These are phyloP conservation scores for Barnettozyma populi DNA, from an alignment of 805 yeast genomes.

Conservation along the genomic window DNA sequence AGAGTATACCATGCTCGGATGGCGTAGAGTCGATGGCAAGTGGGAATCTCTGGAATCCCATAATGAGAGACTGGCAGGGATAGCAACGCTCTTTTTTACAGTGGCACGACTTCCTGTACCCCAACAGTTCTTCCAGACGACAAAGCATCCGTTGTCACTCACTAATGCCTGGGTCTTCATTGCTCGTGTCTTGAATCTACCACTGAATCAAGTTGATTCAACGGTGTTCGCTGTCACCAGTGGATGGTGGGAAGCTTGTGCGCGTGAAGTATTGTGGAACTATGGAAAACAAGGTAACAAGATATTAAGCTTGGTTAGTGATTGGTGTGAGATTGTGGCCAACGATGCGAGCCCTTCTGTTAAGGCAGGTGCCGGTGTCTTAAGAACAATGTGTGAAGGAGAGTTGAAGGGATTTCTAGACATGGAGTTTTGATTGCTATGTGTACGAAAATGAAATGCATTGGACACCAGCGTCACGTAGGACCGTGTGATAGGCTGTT, in stretches of 20 bases:
- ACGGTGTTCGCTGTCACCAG: conserved; percentile 68
- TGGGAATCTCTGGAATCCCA: conserved; percentile 60
- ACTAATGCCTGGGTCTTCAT: conserved; percentile 61
- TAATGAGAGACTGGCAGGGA: conserved; percentile 84
- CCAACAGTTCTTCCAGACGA: conserved; percentile 23
- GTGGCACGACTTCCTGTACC: conserved; percentile 50
- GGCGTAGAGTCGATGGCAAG: conserved; percentile 49
- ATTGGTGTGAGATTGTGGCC: conserved; percentile 49
- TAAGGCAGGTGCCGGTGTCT: conserved; percentile 74
- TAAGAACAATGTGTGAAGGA: conserved; percentile 70
- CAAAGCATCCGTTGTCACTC: conserved; percentile 51
- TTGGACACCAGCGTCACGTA: too few relatives aligned
- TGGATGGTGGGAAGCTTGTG: conserved; percentile 91
- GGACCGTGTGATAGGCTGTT: too few relatives aligned
- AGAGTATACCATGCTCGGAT: conserved; percentile 61
- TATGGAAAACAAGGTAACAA: conserved; percentile 73
- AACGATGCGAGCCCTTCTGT: conserved; percentile 31
- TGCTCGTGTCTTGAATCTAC: conserved; percentile 65
- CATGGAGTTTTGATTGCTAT: conserved; percentile 19
- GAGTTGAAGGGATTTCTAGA: conserved; percentile 35
- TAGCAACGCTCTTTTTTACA: conserved; percentile 72
- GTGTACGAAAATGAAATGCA: neutral
- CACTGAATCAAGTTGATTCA: conserved; percentile 45
- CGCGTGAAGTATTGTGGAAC: conserved; percentile 43
- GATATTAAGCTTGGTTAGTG: conserved; percentile 41